Evolutionary conservation across 768 basidiomycete species (phyloP).

Genomic region (Collybia mongolica): DNA sequence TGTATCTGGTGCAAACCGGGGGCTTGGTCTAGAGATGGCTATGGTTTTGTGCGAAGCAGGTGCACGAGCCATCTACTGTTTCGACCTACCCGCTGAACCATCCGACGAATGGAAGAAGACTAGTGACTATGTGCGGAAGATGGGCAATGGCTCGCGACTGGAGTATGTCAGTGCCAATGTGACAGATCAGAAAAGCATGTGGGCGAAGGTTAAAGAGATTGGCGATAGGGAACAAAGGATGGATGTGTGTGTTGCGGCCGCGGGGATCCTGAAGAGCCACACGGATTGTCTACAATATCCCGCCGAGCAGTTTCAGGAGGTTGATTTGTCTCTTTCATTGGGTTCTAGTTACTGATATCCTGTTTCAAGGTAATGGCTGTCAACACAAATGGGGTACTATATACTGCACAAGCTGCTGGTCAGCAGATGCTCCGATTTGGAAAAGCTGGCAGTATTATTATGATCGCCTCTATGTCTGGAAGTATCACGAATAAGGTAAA

Average conservation of each 20-base stretch:
- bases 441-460: slow-evolving; percentile 55
- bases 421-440: slow-evolving; percentile 59
- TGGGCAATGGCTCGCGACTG: slow-evolving; percentile 40
- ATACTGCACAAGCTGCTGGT: slow-evolving; percentile 64
- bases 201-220: slow-evolving; percentile 56
- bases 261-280: slow-evolving; percentile 63
- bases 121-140: slow-evolving; percentile 44
- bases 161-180: slow-evolving; percentile 71
- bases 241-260: slow-evolving; percentile 78
- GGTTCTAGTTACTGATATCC: neutral
- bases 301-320: slow-evolving; percentile 62
- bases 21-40: slow-evolving; percentile 85
- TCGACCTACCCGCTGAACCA: slow-evolving; percentile 58
- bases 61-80: slow-evolving; percentile 65
- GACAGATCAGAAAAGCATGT: slow-evolving; percentile 57
- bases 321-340: slow-evolving; percentile 20
- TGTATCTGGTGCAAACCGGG: slow-evolving; percentile 64
- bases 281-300: slow-evolving; percentile 68
- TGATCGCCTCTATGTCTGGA: slow-evolving; percentile 68
- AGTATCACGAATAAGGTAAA: slow-evolving; percentile 69
- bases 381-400: slow-evolving; percentile 64
- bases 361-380: slow-evolving; percentile 57
- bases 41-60: slow-evolving; percentile 73
- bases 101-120: slow-evolving; percentile 59
- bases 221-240: slow-evolving; percentile 67